Evolutionary conservation across 1,284 basidiomycete species (phyloP).

Genomic region (Erythrobasidium hasegawianum): DNA sequence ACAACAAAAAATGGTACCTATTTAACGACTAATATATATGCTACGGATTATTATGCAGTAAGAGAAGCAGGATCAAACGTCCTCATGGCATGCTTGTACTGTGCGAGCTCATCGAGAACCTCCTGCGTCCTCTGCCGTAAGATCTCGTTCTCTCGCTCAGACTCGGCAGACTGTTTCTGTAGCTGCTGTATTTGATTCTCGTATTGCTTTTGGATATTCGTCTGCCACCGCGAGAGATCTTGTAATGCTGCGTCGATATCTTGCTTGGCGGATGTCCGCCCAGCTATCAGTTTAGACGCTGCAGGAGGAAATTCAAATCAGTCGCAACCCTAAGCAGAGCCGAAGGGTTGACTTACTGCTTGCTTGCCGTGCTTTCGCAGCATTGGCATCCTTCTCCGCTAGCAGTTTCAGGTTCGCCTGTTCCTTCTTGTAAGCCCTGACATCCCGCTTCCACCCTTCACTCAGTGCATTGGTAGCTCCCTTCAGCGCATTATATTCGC

Average conservation of each 20-base stretch:
- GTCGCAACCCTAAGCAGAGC: not conserved
- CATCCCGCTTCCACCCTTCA: constrained; percentile 26
- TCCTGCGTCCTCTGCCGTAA: constrained; percentile 11
- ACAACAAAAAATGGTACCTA: no score
- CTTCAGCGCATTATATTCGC: constrained; percentile 26
- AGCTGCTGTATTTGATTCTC: constrained; percentile 5
- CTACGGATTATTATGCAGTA: not conserved
- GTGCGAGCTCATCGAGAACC: constrained; percentile 23
- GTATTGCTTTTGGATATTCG: constrained; percentile 16
- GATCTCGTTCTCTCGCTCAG: constrained; percentile 14
- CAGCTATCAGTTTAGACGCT: constrained; percentile 15
- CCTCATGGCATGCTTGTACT: constrained; percentile 33
- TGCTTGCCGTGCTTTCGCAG: constrained; percentile 19
- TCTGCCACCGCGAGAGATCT: constrained; percentile 22
- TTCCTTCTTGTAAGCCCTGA: constrained; percentile 28
- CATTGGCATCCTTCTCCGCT: constrained; percentile 27
- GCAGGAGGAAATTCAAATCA: not conserved
- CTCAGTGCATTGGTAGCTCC: constrained; percentile 2
- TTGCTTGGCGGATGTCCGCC: constrained; percentile 17
- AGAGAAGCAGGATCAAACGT: constrained; percentile 7
- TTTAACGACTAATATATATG: no score
- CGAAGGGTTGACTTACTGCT: constrained; percentile 7
- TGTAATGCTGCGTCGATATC: constrained; percentile 12
- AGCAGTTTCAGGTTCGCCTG: constrained; percentile 12
- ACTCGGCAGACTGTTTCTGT: not conserved